Conservation (phyloP, 495 filamentous ascomycete species). For the Aspergillus bridgeri region DNA sequence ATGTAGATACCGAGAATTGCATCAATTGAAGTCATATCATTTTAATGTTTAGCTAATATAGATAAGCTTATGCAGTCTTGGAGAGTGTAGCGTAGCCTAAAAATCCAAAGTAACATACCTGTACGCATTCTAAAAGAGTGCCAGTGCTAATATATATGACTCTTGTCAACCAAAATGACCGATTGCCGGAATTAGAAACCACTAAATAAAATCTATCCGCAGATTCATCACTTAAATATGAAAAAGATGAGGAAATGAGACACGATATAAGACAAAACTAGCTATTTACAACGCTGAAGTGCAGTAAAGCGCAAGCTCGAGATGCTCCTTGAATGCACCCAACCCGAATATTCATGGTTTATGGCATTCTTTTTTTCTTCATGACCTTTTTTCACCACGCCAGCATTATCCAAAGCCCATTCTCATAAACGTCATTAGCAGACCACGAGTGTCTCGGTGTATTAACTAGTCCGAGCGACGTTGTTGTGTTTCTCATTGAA, state of each 20-base stretch:
- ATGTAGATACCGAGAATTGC: no score
- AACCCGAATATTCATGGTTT: background rate
- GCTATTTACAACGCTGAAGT: background rate
- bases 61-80: no score
- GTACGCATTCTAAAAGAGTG: no score
- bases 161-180: background rate
- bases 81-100: no score
- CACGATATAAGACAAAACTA: background rate
- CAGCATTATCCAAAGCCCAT: background rate
- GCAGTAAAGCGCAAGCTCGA: background rate
- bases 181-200: no score
- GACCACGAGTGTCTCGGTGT: background rate
- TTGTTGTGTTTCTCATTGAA: slow-evolving; percentile 69
- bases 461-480: slow-evolving; percentile 35
- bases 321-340: background rate
- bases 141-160: no score
- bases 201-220: no score
- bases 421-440: background rate
- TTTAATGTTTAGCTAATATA: no score
- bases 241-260: background rate
- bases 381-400: background rate
- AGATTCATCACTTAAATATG: background rate
- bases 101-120: no score
- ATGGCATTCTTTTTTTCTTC: background rate
- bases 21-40: no score